These are phyloP conservation scores for Ogataea pignaliae DNA, from an alignment of 805 yeast genomes.

Conservation along the genomic window DNA sequence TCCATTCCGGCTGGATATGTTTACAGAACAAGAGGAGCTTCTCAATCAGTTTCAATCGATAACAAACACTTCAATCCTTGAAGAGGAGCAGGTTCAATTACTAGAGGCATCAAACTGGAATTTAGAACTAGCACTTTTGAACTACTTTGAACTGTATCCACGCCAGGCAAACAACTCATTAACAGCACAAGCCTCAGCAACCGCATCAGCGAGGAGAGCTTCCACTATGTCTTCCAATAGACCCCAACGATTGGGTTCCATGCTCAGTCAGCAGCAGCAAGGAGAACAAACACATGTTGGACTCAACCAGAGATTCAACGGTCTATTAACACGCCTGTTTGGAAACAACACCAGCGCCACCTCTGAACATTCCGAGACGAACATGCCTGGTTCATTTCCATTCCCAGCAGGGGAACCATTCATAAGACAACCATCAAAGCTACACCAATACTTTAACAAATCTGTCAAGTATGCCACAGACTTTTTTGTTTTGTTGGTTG, in stretches of 20 bases:
- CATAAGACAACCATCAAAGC: slow-evolving; percentile 16
- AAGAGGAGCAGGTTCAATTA: slow-evolving; percentile 15
- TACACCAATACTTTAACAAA: slow-evolving; percentile 17
- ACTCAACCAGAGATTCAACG: slow-evolving; percentile 1
- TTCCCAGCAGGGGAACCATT: too few species aligned
- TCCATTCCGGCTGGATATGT: slow-evolving; percentile 1
- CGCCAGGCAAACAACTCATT: slow-evolving; percentile 11
- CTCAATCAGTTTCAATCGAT: slow-evolving; percentile 18
- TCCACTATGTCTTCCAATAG: slow-evolving; percentile 1
- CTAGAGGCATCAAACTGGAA: slow-evolving; percentile 24
- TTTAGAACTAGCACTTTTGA: slow-evolving; percentile 22
- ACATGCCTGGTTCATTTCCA: slow-evolving; percentile 25
- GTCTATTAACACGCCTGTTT: slow-evolving; percentile 1
- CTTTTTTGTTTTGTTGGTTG: slow-evolving; percentile 14
- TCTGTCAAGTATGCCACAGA: slow-evolving; percentile 8
- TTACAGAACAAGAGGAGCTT: slow-evolving; percentile 14
- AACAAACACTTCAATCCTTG: slow-evolving; percentile 10
- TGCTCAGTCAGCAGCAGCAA: neutral
- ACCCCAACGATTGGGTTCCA: neutral
- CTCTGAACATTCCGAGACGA: neutral
- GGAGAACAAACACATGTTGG: neutral
- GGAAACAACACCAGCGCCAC: neutral
- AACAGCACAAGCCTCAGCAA: slow-evolving; percentile 5
- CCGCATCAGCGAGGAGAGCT: slow-evolving; percentile 5
- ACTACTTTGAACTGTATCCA: slow-evolving; percentile 21